Evolutionary conservation across 1,284 basidiomycete species (phyloP), one percentile per base, ranked within the genome.

Genomic region (Erythrobasidium hasegawianum): DNA sequence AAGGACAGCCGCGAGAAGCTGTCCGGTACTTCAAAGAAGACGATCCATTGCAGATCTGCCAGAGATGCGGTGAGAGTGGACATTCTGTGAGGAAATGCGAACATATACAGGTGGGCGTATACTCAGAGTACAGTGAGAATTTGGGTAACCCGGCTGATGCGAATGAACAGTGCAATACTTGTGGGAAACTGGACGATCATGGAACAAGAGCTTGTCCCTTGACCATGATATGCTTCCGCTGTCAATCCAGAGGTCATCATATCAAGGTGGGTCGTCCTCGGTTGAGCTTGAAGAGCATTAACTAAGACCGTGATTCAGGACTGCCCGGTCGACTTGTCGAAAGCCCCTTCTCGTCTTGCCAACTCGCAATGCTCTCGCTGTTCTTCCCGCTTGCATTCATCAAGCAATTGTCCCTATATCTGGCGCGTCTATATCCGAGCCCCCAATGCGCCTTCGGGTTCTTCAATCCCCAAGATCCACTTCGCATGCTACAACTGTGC

Each of bases 141-240:
- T 5, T n/a, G n/a, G 43, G 8, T 7, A 47, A 41, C 40, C 10
- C 40, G 4, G 49, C 57, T 66, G 55, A 58, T n/a, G 50, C 13
- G 49, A 11, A 2, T 52, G 20, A 20, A 1, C 5, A 62, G 57
- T 69, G 68, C 38, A 11, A 57, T 11, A 66, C 57, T 9, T 69
- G 68, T 29, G 68, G 68, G 39, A 64, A 54, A 27, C 27, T 69
- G 27, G 68, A 69, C 53, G 68, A 69, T 39, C 68, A 69, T 33
- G 58, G 53, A 10, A 45, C 38, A 5, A 50, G 58, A 29, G 43
- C 49, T 14, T 69, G 68, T 55, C 68, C 68, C 10, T 41, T 56
- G 47, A 65, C 41, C n/a, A 59, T 55, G 45, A 57, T 41, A 11
- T 69, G 68, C 40, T 59, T 49, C 24, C 50, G 64, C 27, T 69